Evolutionary conservation across 306 rosid genomes (phyloP).

Genomic region (Mimosa pudica): DNA sequence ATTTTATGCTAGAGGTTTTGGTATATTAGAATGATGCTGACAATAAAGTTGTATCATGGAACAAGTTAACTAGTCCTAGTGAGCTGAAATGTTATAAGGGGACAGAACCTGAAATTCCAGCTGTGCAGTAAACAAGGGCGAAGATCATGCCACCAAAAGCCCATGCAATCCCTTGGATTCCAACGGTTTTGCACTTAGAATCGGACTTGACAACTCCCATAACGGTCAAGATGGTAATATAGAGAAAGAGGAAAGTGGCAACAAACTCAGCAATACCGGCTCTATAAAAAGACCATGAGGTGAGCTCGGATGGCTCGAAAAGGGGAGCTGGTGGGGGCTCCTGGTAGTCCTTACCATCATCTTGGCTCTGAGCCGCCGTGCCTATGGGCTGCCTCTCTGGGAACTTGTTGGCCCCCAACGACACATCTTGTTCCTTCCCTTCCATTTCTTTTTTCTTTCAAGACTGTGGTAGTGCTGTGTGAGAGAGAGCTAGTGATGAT

Average conservation of each 20-base stretch:
- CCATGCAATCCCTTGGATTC: constrained; percentile 61
- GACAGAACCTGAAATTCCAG: constrained; percentile 52
- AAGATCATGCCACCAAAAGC: constrained; percentile 63
- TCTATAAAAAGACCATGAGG: constrained; percentile 54
- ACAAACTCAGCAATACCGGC: constrained; percentile 58
- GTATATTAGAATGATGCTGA: no score
- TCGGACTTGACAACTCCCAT: constrained; percentile 32
- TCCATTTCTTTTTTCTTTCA: constrained; percentile 32
- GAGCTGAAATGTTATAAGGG: no score
- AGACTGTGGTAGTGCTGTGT: background rate
- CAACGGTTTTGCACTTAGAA: constrained; percentile 33
- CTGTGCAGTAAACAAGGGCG: constrained; percentile 58
- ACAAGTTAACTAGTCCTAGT: no score
- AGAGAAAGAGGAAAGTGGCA: constrained; percentile 53
- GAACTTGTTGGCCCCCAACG: constrained; percentile 56
- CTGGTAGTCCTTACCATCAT: constrained; percentile 49
- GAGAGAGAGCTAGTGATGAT: background rate
- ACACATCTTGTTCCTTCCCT: constrained; percentile 52
- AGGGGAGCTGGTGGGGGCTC: constrained; percentile 58
- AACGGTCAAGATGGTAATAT: constrained; percentile 53
- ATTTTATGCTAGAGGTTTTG: no score
- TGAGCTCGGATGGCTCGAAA: constrained; percentile 43
- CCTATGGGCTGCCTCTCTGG: constrained; percentile 58
- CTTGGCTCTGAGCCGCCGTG: constrained; percentile 55
- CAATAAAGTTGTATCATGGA: no score